phyloP scores from a whole-genome alignment of 2,329 filamentous ascomycete species.

The Fusarium secorum region DNA sequence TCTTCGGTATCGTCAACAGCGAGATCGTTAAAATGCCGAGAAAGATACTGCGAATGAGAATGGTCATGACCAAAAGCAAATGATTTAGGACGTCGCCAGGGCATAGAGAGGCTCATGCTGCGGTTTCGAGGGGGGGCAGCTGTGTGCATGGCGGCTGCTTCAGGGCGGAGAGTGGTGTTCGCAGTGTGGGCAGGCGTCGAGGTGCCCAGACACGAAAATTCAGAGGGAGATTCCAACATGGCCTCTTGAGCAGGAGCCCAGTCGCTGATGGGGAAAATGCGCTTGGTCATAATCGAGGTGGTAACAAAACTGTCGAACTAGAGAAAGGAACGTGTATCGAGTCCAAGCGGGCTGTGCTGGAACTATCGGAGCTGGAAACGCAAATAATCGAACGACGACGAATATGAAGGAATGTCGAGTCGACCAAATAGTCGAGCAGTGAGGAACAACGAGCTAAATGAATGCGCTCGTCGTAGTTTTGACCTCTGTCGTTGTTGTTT shows the following conservation, averaged over 20 bases:
- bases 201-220: slow-evolving; percentile 25
- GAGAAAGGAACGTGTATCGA: neutral
- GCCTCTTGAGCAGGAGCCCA: slow-evolving; percentile 56
- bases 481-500: slow-evolving; percentile 20
- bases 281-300: slow-evolving; percentile 44
- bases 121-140: slow-evolving; percentile 50
- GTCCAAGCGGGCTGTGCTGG: neutral
- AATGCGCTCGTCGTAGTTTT: slow-evolving; percentile 1
- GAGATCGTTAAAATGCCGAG: slow-evolving; percentile 44
- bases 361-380: neutral
- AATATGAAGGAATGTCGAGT: slow-evolving; percentile 6
- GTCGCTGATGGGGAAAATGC: slow-evolving; percentile 52
- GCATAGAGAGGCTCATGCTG: slow-evolving; percentile 59
- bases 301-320: neutral
- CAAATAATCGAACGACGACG: neutral
- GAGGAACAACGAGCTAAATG: neutral
- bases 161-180: neutral
- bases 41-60: slow-evolving; percentile 39
- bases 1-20: slow-evolving; percentile 46
- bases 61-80: slow-evolving; percentile 49
- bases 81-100: slow-evolving; percentile 59
- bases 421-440: neutral
- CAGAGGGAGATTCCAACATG: slow-evolving; percentile 40
- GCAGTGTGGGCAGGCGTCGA: slow-evolving; percentile 9
- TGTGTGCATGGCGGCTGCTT: slow-evolving; percentile 10